phyloP scores from a whole-genome alignment of 345 rosid species.

The Sonneratia alba region DNA sequence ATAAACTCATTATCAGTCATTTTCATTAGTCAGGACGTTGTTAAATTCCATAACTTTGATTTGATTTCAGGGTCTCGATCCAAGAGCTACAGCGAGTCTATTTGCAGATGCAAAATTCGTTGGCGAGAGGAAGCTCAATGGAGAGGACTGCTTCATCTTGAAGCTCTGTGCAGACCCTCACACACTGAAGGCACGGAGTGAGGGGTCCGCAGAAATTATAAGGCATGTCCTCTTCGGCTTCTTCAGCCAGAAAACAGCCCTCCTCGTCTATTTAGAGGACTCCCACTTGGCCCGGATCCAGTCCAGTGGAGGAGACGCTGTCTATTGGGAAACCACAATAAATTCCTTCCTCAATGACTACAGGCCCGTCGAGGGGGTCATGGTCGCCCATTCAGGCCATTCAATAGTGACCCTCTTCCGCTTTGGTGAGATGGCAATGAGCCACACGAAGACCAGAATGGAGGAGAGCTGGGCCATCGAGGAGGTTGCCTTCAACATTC shows the following conservation, averaged over 20 bases:
- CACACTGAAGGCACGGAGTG: slow-evolving; percentile 35
- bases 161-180: slow-evolving; percentile 36
- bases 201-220: slow-evolving; percentile 38
- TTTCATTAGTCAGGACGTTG: neutral
- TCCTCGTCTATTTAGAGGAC: slow-evolving; percentile 37
- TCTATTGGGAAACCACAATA: slow-evolving; percentile 41
- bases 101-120: slow-evolving; percentile 38
- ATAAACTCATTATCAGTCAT: no score
- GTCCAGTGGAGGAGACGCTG: slow-evolving; percentile 37
- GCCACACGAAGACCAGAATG: slow-evolving; percentile 75
- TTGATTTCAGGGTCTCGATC: slow-evolving; percentile 39
- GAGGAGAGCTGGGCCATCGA: slow-evolving; percentile 93
- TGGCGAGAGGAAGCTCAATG: slow-evolving; percentile 33
- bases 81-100: slow-evolving; percentile 34
- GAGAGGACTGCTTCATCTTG: slow-evolving; percentile 41
- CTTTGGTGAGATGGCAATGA: slow-evolving; percentile 40
- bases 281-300: slow-evolving; percentile 46
- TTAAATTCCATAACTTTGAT: neutral
- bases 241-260: slow-evolving; percentile 44
- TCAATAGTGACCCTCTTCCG: slow-evolving; percentile 35
- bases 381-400: slow-evolving; percentile 39
- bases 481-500: slow-evolving; percentile 91
- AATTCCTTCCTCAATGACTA: slow-evolving; percentile 32
- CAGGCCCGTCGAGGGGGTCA: slow-evolving; percentile 30
- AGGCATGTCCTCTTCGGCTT: slow-evolving; percentile 42